These are phyloP conservation scores for Venturia effusa DNA, from an alignment of 2,329 filamentous ascomycete species.

Conservation along the genomic window DNA sequence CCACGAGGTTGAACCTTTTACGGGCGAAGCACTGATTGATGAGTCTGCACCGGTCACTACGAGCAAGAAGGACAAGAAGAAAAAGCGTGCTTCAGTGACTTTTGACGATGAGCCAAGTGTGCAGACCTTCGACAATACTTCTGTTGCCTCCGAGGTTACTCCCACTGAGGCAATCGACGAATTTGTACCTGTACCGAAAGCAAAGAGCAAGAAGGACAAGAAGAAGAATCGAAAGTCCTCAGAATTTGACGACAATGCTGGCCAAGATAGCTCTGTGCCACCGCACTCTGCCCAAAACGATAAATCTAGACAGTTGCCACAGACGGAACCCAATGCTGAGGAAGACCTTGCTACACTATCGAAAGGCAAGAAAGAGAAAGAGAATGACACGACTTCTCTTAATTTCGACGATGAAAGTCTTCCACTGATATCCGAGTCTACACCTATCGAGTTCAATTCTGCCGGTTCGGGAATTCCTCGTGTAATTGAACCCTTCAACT, in stretches of 20 bases:
- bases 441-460: neutral
- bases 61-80: neutral
- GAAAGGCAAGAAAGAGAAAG: conserved; percentile 4
- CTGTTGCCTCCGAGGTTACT: neutral
- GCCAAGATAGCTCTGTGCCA: neutral
- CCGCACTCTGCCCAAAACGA: neutral
- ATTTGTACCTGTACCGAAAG: neutral
- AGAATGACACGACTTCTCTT: neutral
- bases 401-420: neutral
- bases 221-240: neutral
- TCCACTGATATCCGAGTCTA: neutral
- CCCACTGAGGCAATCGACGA: neutral
- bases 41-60: neutral
- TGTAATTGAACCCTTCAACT: neutral
- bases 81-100: neutral
- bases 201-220: conserved; percentile 1
- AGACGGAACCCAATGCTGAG: neutral
- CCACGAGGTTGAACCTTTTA: neutral
- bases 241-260: neutral
- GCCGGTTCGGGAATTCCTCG: neutral
- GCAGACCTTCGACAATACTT: neutral
- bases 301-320: neutral
- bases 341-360: neutral
- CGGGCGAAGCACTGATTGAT: neutral
- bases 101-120: neutral